Base-by-base conservation (phyloP, 805 yeast species). In the Suhomyces xylopsoci region DNA sequence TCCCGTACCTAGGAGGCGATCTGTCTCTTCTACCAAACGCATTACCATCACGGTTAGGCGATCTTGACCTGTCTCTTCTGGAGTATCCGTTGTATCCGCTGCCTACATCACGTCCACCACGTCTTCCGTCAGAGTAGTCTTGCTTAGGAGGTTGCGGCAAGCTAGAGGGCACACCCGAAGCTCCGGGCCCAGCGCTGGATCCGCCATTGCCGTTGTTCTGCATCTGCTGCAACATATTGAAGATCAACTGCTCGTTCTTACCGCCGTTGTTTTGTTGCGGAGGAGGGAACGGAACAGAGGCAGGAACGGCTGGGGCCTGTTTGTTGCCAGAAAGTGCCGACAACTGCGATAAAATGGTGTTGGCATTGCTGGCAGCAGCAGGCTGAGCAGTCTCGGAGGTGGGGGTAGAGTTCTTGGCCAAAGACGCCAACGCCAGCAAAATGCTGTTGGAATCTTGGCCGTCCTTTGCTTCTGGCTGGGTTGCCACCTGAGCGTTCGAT, bases 341-440 rank as follows among this genome's bases (percentile, higher is more conserved):
- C 54, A 75, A 70, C 54, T 73, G 78, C 14, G 79, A 73, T 56
- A 75, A 71, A 47, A 75, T 74, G 47, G 69, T 71, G 58, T 68
- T 73, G 34, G 78, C 69, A 46, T 67, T 65, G 55, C 55, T 58
- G 19, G 44, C 45, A n/a, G 54, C 56, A 10, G 66, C 54, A 15
- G 58, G 55, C 19, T 46, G 40, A 1, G 60, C 64, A 7, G 74
- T 68, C 26, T 61, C 58, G 12, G 68, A 67, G 19, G 72, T 64
- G 51, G 66, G 57, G 47, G 63, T 63, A 20, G 70, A 54, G 65
- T 68, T 48, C 70, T 81, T 76, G 62, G 82, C 87, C 67, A 85
- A 76, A 46, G 84, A 78, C 22, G 90, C 88, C 50, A 85, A 74
- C 20, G 89, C 90, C 74, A 83, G 87, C 57, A 87, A 77, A 52